These are phyloP conservation scores for Picea sitchensis DNA, from an alignment of 75 land plant genomes.

Conservation along the genomic window DNA sequence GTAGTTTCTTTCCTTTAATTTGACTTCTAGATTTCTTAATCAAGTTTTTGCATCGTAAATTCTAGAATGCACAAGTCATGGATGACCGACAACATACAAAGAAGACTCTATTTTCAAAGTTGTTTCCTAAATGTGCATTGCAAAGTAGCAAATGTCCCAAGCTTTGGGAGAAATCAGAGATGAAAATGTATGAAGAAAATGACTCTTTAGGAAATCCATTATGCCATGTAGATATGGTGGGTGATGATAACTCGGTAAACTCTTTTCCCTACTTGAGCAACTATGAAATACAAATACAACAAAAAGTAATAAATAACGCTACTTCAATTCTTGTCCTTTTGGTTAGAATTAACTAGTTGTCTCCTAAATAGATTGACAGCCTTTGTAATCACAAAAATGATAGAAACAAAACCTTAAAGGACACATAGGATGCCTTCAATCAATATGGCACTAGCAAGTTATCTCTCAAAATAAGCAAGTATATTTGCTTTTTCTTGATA, in stretches of 20 bases:
- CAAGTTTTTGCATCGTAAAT: neutral
- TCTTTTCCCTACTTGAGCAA: neutral
- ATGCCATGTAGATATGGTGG: neutral
- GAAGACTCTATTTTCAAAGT: neutral
- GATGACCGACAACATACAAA: neutral
- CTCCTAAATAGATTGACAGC: neutral
- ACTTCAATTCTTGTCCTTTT: neutral
- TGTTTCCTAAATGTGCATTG: neutral
- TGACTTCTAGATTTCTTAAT: neutral
- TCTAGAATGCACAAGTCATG: neutral
- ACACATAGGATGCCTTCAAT: conserved; percentile 54
- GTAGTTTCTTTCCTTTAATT: neutral
- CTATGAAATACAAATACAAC: neutral
- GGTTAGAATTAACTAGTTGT: neutral
- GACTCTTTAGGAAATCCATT: neutral
- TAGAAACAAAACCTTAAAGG: neutral
- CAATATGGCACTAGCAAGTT: conserved; percentile 78
- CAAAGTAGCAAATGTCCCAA: neutral
- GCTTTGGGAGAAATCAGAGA: conserved; percentile 15
- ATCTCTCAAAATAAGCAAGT: neutral
- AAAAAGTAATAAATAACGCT: neutral
- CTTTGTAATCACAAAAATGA: neutral
- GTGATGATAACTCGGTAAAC: neutral
- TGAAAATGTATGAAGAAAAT: conserved; percentile 4
- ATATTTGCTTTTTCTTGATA: neutral